Conservation (phyloP, 306 rosid species). For the Gleditsia sinensis region DNA sequence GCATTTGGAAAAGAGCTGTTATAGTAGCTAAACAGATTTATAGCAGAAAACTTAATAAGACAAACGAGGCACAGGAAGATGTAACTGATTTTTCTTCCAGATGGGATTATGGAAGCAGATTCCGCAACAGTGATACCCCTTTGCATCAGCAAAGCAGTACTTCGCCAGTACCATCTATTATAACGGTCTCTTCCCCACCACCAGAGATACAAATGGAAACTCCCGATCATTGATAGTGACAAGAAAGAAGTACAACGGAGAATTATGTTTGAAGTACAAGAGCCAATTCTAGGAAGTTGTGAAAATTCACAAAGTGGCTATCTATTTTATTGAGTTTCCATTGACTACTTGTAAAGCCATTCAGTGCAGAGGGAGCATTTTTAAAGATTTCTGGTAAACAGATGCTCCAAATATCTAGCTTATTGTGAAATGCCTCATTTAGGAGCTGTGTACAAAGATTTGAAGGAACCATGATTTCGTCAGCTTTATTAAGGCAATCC, state of each 20-base stretch:
- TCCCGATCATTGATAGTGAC: conserved; percentile 19
- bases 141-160: conserved; percentile 4
- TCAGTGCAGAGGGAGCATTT: too few species aligned
- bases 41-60: conserved; percentile 12
- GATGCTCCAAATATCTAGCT: neutral
- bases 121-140: neutral
- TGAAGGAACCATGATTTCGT: neutral
- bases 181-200: conserved; percentile 30
- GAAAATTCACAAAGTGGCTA: too few species aligned
- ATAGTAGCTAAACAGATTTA: conserved; percentile 24
- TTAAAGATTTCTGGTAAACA: too few species aligned
- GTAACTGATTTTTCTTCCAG: conserved; percentile 25
- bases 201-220: neutral
- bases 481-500: neutral
- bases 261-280: neutral
- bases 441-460: neutral
- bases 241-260: conserved; percentile 12
- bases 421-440: neutral
- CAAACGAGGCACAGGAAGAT: neutral
- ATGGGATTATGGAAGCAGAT: neutral
- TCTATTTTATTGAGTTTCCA: neutral
- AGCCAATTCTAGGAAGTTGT: neutral
- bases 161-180: conserved; percentile 28
- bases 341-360: neutral
- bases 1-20: conserved; percentile 23